Evolutionary conservation across 2,329 filamentous ascomycete species (phyloP).

Genomic region (Trichoderma harzianum): DNA sequence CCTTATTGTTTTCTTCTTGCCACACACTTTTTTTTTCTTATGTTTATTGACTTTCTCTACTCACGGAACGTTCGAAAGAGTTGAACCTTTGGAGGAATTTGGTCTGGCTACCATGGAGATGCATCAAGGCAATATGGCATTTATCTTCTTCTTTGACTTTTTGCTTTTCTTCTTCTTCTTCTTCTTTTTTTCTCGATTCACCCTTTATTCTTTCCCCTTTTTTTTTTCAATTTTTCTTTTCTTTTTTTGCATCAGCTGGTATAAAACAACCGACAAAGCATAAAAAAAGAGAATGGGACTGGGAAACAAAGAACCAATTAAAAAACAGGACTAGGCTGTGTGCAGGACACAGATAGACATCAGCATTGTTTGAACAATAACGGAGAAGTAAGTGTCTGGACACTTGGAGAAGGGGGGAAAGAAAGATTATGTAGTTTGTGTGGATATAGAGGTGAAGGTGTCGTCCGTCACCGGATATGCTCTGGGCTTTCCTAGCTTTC

Average conservation of each 20-base stretch:
- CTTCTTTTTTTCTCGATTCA: background rate
- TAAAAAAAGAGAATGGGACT: slow-evolving; percentile 17
- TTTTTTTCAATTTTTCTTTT: background rate
- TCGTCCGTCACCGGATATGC: slow-evolving; percentile 41
- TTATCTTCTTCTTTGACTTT: background rate
- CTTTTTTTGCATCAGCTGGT: background rate
- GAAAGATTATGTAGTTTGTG: slow-evolving; percentile 26
- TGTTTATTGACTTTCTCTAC: slow-evolving; percentile 21
- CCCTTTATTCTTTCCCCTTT: background rate
- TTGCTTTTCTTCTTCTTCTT: background rate
- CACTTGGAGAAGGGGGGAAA: slow-evolving; percentile 20
- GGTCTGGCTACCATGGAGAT: slow-evolving; percentile 26
- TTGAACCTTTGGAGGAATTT: slow-evolving; percentile 6
- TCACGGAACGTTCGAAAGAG: slow-evolving; percentile 12
- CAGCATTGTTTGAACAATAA: slow-evolving; percentile 19
- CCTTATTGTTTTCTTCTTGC: slow-evolving; percentile 32
- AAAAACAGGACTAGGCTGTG: slow-evolving; percentile 10
- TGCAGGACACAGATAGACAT: slow-evolving; percentile 20
- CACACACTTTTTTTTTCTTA: slow-evolving; percentile 23
- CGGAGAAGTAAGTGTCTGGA: slow-evolving; percentile 25
- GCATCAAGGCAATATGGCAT: slow-evolving; percentile 15
- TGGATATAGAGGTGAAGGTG: slow-evolving; percentile 40
- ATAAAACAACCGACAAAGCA: slow-evolving; percentile 19
- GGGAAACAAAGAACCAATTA: slow-evolving; percentile 18
- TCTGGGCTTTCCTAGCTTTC: slow-evolving; percentile 16